Conservation (phyloP, 495 filamentous ascomycete genomes). For the Cryomyces antarcticus region DNA sequence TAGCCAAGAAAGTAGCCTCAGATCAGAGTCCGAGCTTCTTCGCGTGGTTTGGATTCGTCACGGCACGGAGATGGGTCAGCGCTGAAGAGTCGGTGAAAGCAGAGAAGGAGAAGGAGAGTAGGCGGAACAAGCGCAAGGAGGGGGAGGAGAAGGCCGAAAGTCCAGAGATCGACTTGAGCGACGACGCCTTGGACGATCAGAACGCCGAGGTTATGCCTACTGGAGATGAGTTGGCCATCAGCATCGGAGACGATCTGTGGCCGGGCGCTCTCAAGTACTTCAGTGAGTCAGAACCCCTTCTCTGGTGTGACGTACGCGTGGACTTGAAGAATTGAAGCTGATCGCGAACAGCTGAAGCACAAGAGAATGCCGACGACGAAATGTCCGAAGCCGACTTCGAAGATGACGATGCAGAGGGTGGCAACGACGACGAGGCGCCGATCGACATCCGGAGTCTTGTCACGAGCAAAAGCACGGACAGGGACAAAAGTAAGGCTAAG, state of each 20-base stretch:
- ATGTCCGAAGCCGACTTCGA: slow-evolving; percentile 37
- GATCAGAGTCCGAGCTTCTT: slow-evolving; percentile 59
- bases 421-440: slow-evolving; percentile 19
- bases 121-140: slow-evolving; percentile 35
- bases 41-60: slow-evolving; percentile 56
- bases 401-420: slow-evolving; percentile 27
- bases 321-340: background rate
- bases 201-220: slow-evolving; percentile 58
- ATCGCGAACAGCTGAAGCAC: slow-evolving; percentile 30
- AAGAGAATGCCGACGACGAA: slow-evolving; percentile 35
- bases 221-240: slow-evolving; percentile 60
- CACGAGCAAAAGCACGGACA: slow-evolving; percentile 9
- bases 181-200: slow-evolving; percentile 29
- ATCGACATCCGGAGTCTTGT: slow-evolving; percentile 19
- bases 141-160: slow-evolving; percentile 31
- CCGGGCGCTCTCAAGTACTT: slow-evolving; percentile 76
- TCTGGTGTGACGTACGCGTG: background rate
- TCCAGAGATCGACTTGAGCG: slow-evolving; percentile 32
- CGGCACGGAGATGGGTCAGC: slow-evolving; percentile 36
- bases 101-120: slow-evolving; percentile 33
- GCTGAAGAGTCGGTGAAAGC: slow-evolving; percentile 48
- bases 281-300: slow-evolving; percentile 37
- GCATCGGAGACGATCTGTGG: slow-evolving; percentile 72
- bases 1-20: slow-evolving; percentile 31
- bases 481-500: background rate